phyloP scores from a whole-genome alignment of 305 asterid species.

The Plantago coronopus region DNA sequence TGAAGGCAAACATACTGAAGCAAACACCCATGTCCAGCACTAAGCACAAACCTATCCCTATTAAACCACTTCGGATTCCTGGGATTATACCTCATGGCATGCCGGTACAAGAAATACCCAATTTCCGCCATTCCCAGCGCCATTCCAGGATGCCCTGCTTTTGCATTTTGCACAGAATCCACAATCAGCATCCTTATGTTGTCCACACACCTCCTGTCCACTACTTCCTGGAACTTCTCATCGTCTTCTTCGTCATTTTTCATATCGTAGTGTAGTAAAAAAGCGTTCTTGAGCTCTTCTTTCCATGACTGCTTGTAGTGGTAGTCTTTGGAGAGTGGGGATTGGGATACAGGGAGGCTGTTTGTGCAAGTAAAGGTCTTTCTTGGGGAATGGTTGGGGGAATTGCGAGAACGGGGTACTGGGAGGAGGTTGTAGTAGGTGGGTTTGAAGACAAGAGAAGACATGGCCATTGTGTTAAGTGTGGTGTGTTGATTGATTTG shows the following conservation, averaged over 20 bases:
- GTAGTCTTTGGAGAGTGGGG: constrained; percentile 20
- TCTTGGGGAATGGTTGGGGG: constrained; percentile 3
- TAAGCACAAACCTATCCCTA: constrained; percentile 53
- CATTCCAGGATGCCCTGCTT: constrained; percentile 58
- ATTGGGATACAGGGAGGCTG: constrained; percentile 10
- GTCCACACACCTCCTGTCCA: constrained; percentile 44
- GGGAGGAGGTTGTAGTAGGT: constrained; percentile 3
- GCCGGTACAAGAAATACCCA: constrained; percentile 44
- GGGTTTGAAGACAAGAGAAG: constrained; percentile 29
- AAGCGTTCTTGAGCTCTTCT: constrained; percentile 34
- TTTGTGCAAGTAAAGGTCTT: constrained; percentile 26
- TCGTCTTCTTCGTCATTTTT: constrained; percentile 3
- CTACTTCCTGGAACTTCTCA: constrained; percentile 34
- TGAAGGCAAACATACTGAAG: constrained; percentile 64
- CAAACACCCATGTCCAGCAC: constrained; percentile 58
- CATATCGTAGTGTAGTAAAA: constrained; percentile 11
- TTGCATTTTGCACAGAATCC: constrained; percentile 40
- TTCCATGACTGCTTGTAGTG: constrained; percentile 38
- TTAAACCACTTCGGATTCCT: constrained; percentile 43
- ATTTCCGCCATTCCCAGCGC: constrained; percentile 51
- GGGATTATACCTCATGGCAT: constrained; percentile 38
- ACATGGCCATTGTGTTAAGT: constrained; percentile 29
- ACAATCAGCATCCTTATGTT: constrained; percentile 49
- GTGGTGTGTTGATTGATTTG: not conserved
- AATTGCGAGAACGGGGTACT: not conserved